phyloP scores from a whole-genome alignment of 352 stramenopile genomes.

The Phytophthora tentaculata region DNA sequence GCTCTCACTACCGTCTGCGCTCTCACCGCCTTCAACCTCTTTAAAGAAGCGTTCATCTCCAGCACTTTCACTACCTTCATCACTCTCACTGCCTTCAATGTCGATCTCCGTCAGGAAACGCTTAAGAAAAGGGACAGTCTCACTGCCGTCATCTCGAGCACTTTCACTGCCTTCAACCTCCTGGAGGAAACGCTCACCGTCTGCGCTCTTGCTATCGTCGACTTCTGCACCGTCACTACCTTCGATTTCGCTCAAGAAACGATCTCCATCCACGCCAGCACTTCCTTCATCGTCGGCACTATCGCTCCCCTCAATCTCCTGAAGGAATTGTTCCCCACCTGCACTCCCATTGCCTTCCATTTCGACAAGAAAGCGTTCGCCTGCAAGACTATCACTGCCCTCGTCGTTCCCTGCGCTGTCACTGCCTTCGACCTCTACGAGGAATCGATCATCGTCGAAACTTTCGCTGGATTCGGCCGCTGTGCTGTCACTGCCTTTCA shows the following conservation, averaged over 20 bases:
- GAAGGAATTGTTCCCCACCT: conserved; percentile 3
- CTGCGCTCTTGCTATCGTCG: conserved; percentile 6
- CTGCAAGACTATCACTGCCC: background rate
- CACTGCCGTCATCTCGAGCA: conserved; percentile 4
- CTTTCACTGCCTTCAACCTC: conserved; percentile 9
- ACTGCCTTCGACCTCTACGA: background rate
- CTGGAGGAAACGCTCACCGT: conserved; percentile 9
- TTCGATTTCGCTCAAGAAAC: background rate
- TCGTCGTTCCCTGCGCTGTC: conserved; percentile 5
- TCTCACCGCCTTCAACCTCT: too few species aligned
- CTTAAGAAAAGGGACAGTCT: background rate
- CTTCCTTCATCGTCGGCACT: background rate
- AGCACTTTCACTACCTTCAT: conserved; percentile 3
- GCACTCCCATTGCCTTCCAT: background rate
- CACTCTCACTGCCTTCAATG: conserved; percentile 2
- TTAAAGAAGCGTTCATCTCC: too few species aligned
- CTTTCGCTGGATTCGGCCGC: conserved; percentile 14
- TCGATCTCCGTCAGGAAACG: conserved; percentile 1
- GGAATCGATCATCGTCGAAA: conserved; percentile 7
- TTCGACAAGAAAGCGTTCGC: background rate
- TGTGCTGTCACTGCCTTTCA: conserved; percentile 11
- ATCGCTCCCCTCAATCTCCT: conserved; percentile 3
- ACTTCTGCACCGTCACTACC: conserved; percentile 3
- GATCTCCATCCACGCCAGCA: background rate
- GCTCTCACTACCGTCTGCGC: too few species aligned